Base-by-base conservation (phyloP, 1,139 yeast species). In the Eremothecium cymbalariae region DNA sequence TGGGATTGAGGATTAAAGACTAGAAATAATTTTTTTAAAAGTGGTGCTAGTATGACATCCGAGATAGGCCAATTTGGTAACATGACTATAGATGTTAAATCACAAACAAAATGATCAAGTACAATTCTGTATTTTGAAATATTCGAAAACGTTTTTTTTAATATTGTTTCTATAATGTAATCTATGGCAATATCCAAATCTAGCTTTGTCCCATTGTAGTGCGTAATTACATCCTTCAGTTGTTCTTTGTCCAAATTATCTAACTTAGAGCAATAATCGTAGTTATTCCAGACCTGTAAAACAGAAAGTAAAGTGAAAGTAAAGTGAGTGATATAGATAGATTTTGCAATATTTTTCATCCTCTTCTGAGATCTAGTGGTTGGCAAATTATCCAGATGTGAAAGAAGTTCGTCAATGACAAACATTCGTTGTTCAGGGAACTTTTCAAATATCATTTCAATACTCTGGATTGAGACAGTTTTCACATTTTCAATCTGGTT, bases 21-120 rank as follows among this genome's bases (percentile, higher is more conserved):
- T n/a, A 46, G 47, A 29, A 74, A 47, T 13, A 74, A 48, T 4
- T 66, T 59, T 32, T 60, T 63, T 39, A 68, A 57, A 3, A 77
- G 41, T 1, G 73, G 59, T 3, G 56, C 53, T 4, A 77, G 53
- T 13, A 78, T 42, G 0, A 63, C 44, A 38, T 74, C 82, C 0
- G 77, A 63, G 0, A 72, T 72, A 0, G 83, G 65, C 73, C 79
- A 81, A 38, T 74, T 78, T 0, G 85, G 82, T 11, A 54, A 56
- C 3, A 61, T 52, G 2, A 79, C 47, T 36, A 79, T 57, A 0
- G 49, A 45, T 5, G 74, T 41, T 20, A 82, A 57, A 47, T 83
- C 94, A 26, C 70, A 72, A 2, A 77, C 46, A 19, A 78, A 61
- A 8, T 66, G 46, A 25, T 77, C 81, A 26, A 80, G 50, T 0